Conservation (phyloP, 192 early-diverging fungal genomes). For the Gigaspora rosea region DNA sequence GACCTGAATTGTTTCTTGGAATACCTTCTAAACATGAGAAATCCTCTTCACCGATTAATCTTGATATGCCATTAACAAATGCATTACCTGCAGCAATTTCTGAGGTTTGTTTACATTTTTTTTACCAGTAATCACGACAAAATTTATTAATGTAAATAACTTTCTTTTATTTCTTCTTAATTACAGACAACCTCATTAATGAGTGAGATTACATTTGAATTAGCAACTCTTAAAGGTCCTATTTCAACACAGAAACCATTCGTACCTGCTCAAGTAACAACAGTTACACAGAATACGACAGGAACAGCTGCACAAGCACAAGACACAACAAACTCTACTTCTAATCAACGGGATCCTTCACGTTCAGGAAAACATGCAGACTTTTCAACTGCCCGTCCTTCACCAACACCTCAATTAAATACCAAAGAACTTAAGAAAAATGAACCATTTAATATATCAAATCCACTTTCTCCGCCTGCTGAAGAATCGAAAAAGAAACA, state of each 20-base stretch:
- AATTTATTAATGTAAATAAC: background rate
- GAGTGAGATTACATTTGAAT: slow-evolving; percentile 15
- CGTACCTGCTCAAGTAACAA: background rate
- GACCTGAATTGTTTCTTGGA: slow-evolving; percentile 12
- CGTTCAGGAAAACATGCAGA: background rate
- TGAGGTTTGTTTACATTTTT: background rate
- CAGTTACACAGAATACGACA: background rate
- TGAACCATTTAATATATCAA: background rate
- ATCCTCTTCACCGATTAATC: background rate
- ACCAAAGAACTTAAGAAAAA: background rate
- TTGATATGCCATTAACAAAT: background rate
- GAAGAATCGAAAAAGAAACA: background rate
- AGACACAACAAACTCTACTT: background rate
- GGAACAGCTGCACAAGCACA: background rate
- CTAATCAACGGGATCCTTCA: background rate
- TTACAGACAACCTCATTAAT: slow-evolving; percentile 10
- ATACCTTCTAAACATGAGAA: background rate
- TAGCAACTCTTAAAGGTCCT: background rate
- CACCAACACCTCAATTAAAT: background rate
- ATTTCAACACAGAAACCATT: background rate
- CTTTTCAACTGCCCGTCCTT: background rate
- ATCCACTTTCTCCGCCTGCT: background rate
- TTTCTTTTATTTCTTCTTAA: background rate
- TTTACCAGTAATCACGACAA: background rate
- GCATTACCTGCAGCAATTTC: slow-evolving; percentile 16